phyloP scores from a whole-genome alignment of 192 early-diverging fungal species.

The Coemansia sp. region DNA sequence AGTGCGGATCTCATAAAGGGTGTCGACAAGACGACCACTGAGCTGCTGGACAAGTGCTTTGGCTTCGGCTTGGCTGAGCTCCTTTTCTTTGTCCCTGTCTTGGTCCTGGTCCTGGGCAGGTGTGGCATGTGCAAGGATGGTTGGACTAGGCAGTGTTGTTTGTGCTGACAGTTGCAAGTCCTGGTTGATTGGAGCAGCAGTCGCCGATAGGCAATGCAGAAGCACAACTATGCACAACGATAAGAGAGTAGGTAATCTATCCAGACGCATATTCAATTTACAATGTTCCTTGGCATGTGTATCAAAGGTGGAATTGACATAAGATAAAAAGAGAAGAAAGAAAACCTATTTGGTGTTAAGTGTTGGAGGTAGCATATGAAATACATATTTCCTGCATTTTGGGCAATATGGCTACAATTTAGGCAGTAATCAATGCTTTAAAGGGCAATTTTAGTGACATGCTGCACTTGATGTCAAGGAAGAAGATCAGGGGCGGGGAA shows the following conservation, averaged over 20 bases:
- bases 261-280: constrained; percentile 2
- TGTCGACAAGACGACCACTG: constrained; percentile 29
- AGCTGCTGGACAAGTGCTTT: constrained; percentile 16
- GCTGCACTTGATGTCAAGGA: not conserved
- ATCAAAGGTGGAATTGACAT: not conserved
- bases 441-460: not conserved
- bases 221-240: not conserved
- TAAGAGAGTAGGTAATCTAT: not conserved
- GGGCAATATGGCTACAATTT: not conserved
- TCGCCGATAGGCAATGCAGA: not conserved
- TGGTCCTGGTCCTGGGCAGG: not conserved
- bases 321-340: not conserved
- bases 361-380: not conserved
- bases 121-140: not conserved
- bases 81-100: too few species aligned
- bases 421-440: not conserved
- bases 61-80: constrained; percentile 30
- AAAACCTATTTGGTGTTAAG: not conserved
- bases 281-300: not conserved
- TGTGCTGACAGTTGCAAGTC: not conserved
- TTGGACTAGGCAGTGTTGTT: not conserved
- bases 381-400: not conserved
- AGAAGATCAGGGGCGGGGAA: too few species aligned
- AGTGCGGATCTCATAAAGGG: constrained; percentile 24
- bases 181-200: not conserved